A percentile compares a stretch with the other conserved stretches of the same genome.
Conservation (phyloP, 129 eudicot genomes). For the Ambrosia trifida region DNA sequence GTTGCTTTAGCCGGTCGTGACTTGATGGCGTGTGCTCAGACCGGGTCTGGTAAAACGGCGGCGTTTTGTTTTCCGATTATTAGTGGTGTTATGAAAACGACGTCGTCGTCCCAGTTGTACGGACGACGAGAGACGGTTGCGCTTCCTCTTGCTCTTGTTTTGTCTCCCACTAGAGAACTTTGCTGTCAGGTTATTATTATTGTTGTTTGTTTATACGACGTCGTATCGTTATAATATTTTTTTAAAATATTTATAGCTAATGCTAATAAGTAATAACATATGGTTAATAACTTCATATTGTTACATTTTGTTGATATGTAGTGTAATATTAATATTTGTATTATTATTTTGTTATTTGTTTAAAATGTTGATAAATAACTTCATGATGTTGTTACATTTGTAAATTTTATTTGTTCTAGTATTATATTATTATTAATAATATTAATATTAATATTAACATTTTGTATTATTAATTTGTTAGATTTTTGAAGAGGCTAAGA, state of each 20-base stretch:
- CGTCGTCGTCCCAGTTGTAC: slow-evolving; percentile 19
- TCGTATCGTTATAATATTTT: not conserved
- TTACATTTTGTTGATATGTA: not conserved
- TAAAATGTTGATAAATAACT: not conserved
- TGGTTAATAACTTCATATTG: not conserved
- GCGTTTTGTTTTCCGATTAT: slow-evolving; percentile 92
- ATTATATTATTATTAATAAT: not conserved
- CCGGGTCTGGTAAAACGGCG: slow-evolving; percentile 91
- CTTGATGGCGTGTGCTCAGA: slow-evolving; percentile 95
- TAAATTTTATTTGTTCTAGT: not conserved
- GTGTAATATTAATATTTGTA: not conserved
- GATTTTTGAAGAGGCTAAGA: slow-evolving; percentile 85
- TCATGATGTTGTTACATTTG: slow-evolving; percentile 7
- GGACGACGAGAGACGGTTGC: slow-evolving; percentile 34
- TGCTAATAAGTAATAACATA: not conserved
- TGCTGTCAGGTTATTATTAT: slow-evolving; percentile 59
- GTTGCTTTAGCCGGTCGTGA: slow-evolving; percentile 73
- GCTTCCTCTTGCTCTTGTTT: slow-evolving; percentile 63
- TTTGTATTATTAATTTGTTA: slow-evolving; percentile 2
- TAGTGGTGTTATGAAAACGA: slow-evolving; percentile 50
- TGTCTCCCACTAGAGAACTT: slow-evolving; percentile 86
- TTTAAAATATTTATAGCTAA: not conserved
- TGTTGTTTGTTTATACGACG: not conserved
- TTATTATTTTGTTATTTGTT: not conserved
- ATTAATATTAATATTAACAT: not conserved